Evolutionary conservation across 495 filamentous ascomycete species (phyloP), one percentile per base, ranked within the genome.

Genomic region (Choiromyces venosus): DNA sequence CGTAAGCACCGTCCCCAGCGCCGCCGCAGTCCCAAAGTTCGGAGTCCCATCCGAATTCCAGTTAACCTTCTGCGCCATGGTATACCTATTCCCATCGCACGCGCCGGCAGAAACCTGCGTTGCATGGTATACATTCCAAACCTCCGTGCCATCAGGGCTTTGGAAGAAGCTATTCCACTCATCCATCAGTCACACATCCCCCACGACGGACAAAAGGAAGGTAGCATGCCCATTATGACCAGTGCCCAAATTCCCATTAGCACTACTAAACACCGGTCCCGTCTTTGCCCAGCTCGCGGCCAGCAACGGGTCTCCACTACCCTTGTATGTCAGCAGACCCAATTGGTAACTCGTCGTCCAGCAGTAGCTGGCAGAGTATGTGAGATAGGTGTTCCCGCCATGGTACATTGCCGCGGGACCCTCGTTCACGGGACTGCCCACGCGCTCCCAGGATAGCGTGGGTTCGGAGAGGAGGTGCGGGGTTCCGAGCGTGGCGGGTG

Each of bases 371-470:
- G 86, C 87, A 0, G 85, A 85, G 81, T 85, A 89, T 0, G 83
- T 80, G 44, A 89, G 44, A 65, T 85, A 87, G 6, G 84, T 85
- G 64, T 82, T 83, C 8, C 85, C 86, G 69, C 82, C 82, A 37
- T 82, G 82, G 68, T 82, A 85, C 64, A 83, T 78, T 71, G 86
- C 85, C 10, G 85, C 84, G 40, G 88, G 85, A 35, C 88, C 88
- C 70, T 89, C 88, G 56, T 88, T 88, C 42, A 88, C 85, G 8
- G 86, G 85, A 25, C 85, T 84, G 4, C 83, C 83, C 29, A 86
- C 84, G 0, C 79, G 83, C 68, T 89, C 87, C 83, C 85, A 88
- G 8, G 82, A 40, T 72, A 82, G 70, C 1, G 82, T 82, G 0
- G 86, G 87, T 38, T 85, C 81, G 6, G 82, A 84, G 69, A 88